Evolutionary conservation across 202 grass and related monocot species (phyloP), one percentile per base, ranked within the genome.

Genomic region (Saccharum hybrid): DNA sequence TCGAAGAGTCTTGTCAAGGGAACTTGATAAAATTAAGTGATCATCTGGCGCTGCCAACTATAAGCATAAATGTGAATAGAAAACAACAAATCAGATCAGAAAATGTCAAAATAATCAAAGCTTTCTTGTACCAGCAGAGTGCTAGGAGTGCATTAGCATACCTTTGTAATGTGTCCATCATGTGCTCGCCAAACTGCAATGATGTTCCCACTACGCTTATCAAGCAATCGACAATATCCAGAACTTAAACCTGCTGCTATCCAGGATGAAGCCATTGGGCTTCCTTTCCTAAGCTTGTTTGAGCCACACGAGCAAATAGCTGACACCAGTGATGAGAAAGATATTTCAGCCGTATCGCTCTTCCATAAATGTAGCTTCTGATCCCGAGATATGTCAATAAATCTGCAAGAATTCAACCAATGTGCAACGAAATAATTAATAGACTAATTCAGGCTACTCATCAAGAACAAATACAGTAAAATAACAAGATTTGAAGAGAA

Each of bases 141-240:
- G 19, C 28, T 45, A 79, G n/a, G n/a, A 33, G 41, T 16, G 56
- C 10, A 59, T 40, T 74, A 60, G 28, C 48, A 79, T 90, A 95
- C 92, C 83, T 98, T 98, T 5, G 96, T 98, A 86, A 98, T 93
- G 84, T 98, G 94, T 68, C 89, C 87, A 84, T 98, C 92, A 74
- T 98, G 96, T 72, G 96, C 96, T 88, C 75, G 86, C 96, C 96
- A 98, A 85, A 80, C 80, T 56, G 90, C 89, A 93, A 95, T 68
- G 10, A 98, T 91, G 72, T 86, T 81, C 38, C 96, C 96, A 77
- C 89, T 88, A 61, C 96, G 91, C 72, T 87, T 84, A 66, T 98
- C 96, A 26, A 98, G 85, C 49, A 98, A 91, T 65, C 81, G 86
- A 82, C 96, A 98, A 72, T 93, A 84, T 72, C 96, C 96, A 84